Conservation (phyloP, 2,329 filamentous ascomycete genomes). For the Herpotrichia juniperi region DNA sequence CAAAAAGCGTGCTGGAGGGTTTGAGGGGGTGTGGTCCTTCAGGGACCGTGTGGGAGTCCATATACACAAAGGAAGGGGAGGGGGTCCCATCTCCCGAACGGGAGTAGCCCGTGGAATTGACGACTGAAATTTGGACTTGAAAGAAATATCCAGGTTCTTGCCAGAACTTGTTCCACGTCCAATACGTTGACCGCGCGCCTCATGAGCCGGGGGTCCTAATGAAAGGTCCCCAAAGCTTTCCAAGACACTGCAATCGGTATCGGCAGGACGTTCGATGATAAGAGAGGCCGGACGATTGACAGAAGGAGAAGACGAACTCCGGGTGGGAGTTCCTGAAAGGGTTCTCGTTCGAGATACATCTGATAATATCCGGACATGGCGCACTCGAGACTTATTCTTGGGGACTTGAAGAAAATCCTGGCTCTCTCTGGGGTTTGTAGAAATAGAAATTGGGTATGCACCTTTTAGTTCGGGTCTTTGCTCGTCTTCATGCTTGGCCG, state of each 20-base stretch:
- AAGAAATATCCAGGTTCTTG: conserved; percentile 29
- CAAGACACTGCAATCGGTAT: conserved; percentile 37
- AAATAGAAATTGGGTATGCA: conserved; percentile 50
- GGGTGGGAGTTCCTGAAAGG: conserved; percentile 16
- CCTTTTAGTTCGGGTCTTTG: conserved; percentile 52
- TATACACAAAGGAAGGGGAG: conserved; percentile 21
- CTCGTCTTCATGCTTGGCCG: conserved; percentile 51
- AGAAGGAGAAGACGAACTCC: conserved; percentile 33
- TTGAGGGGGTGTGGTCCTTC: conserved; percentile 27
- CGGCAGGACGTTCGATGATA: conserved; percentile 34
- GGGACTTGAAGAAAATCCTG: conserved; percentile 35
- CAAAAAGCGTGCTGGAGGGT: conserved; percentile 61
- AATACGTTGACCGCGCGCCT: conserved; percentile 21
- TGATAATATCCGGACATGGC: conserved; percentile 22
- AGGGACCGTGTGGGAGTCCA: conserved; percentile 13
- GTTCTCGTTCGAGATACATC: conserved; percentile 20
- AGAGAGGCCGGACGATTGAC: conserved; percentile 28
- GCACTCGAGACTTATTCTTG: conserved; percentile 29
- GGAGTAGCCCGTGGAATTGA: conserved; percentile 35
- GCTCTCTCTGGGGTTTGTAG: conserved; percentile 33
- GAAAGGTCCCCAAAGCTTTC: conserved; percentile 29
- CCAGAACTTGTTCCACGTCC: conserved; percentile 36
- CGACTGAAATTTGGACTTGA: conserved; percentile 21
- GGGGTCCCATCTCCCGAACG: conserved; percentile 19
- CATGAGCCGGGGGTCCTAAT: conserved; percentile 28